Evolutionary conservation across 2,329 filamentous ascomycete species (phyloP), one percentile per base, ranked within the genome.

Genomic region (Talaromyces sp.): DNA sequence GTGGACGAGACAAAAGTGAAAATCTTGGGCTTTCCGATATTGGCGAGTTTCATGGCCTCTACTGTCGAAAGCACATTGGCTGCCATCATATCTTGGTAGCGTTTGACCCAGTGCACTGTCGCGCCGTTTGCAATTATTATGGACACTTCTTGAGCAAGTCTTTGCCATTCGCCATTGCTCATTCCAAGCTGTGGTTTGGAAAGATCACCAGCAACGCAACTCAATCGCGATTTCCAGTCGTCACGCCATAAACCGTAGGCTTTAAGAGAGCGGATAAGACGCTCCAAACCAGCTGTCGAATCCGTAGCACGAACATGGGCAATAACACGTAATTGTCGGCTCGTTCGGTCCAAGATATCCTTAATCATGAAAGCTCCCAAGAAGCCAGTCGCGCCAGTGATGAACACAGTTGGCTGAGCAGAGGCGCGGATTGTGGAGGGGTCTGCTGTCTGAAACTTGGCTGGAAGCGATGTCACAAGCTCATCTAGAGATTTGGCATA

Each of bases 341-440:
- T 77, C 10, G 79, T 77, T 26, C 88, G 81, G 43, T 83, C 83
- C 1, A 97, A 81, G 1, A 96, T 75, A 59, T 96, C 90, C 59
- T 84, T 84, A 32, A 96, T 78, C 11, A 97, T 80, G 69, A 92
- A 96, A 0, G 90, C 84, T 29, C 93, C 93, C 21, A 97, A 76
- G 80, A 97, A 97, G 2, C 93, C 93, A 5, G 93, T 97, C 4
- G 90, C 91, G 50, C 93, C 92, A 2, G 93, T 97, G 5, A 97
- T 77, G 73, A 97, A 89, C 11, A 95, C 81, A 0, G 88, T 91
- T 3, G 80, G 75, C 41, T 71, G 58, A 14, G 60, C 52, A 32
- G 60, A 62, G n/a, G 56, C 60, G 29, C 60, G 60, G 2, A 62
- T 38, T 19, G 57, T 59, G 19, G 60, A 35, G n/a, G 60, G 60